A percentile compares a stretch with the other conserved stretches of the same genome.
Conservation (phyloP, 495 filamentous ascomycete species). For the Daldinia grandis region DNA sequence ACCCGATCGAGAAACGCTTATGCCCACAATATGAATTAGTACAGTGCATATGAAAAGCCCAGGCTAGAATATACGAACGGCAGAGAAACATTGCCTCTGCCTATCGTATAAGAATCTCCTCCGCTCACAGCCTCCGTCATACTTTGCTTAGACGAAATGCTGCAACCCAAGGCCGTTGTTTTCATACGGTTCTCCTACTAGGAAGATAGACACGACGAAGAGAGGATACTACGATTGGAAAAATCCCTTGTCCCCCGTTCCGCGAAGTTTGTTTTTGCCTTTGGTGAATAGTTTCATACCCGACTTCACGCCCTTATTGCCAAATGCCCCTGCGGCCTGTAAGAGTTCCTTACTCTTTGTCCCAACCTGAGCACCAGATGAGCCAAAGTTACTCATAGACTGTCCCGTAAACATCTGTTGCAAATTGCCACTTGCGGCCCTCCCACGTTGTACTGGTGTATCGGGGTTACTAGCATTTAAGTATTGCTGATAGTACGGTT, state of each 20-base stretch:
- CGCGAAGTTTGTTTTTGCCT: slow-evolving; percentile 80
- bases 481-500: slow-evolving; percentile 64
- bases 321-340: slow-evolving; percentile 70
- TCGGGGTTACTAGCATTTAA: slow-evolving; percentile 44
- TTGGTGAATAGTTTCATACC: slow-evolving; percentile 89
- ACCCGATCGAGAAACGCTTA: slow-evolving; percentile 20
- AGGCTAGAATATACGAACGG: neutral
- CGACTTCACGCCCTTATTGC: slow-evolving; percentile 61
- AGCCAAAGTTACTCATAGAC: slow-evolving; percentile 45
- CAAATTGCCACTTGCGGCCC: slow-evolving; percentile 33
- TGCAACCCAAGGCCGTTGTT: neutral
- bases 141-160: neutral
- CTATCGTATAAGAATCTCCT: neutral
- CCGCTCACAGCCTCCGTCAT: neutral
- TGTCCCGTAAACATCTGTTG: slow-evolving; percentile 41
- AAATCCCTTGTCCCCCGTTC: slow-evolving; percentile 84
- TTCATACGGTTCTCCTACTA: slow-evolving; percentile 21
- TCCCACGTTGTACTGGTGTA: slow-evolving; percentile 23
- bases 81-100: neutral
- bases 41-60: slow-evolving; percentile 28
- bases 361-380: slow-evolving; percentile 63
- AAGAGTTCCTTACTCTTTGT: slow-evolving; percentile 85
- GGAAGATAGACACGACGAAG: slow-evolving; percentile 24
- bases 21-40: slow-evolving; percentile 25
- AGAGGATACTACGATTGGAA: slow-evolving; percentile 49